Conservation (phyloP, 495 filamentous ascomycete genomes). For the Penicillium coffeae region DNA sequence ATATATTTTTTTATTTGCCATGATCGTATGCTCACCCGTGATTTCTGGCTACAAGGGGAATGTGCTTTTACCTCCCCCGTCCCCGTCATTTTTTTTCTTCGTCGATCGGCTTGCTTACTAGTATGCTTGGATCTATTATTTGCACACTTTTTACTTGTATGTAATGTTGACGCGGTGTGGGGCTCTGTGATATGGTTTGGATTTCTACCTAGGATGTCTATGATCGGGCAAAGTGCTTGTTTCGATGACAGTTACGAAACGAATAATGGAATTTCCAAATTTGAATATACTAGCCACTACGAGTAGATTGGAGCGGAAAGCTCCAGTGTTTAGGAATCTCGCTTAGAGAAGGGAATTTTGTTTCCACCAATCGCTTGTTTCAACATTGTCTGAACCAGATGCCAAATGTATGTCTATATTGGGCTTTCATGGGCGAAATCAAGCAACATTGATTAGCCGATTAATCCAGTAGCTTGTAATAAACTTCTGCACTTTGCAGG, state of each 20-base stretch:
- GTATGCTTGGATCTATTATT: slow-evolving; percentile 8
- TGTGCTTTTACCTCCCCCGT: background rate
- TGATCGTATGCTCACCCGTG: slow-evolving; percentile 1
- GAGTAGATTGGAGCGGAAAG: no score
- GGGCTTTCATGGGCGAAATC: no score
- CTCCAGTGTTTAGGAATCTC: no score
- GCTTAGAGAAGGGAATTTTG: background rate
- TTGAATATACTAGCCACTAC: background rate
- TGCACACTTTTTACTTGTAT: slow-evolving; percentile 22
- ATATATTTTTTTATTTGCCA: slow-evolving; percentile 8
- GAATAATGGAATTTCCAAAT: slow-evolving; percentile 4
- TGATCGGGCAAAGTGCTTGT: slow-evolving; percentile 13
- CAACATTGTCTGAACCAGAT: no score
- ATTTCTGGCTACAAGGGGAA: background rate
- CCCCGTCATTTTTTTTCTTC: background rate
- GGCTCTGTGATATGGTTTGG: slow-evolving; percentile 15
- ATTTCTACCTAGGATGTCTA: slow-evolving; percentile 9
- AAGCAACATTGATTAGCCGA: no score
- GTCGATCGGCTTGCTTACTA: slow-evolving; percentile 3
- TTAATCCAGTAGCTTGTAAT: no score
- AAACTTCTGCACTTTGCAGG: no score
- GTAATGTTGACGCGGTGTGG: slow-evolving; percentile 22
- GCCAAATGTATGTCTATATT: no score
- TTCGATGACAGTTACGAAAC: slow-evolving; percentile 19
- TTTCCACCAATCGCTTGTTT: background rate